Conservation (phyloP, 306 rosid species). For the Inga oerstediana region DNA sequence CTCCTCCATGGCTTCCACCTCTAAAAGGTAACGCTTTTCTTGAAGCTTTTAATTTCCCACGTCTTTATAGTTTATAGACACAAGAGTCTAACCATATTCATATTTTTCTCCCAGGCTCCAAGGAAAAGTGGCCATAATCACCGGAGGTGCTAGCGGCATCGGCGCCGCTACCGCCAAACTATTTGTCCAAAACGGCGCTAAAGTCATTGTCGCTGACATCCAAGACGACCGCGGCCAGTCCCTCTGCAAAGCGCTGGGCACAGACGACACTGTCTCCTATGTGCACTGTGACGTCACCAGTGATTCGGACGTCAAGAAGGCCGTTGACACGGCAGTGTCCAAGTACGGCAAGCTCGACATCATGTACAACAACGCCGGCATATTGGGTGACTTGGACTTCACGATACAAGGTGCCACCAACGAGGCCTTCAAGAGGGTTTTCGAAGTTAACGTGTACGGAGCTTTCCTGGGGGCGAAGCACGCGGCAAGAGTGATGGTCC, state of each 20-base stretch:
- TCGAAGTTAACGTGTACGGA: constrained; percentile 64
- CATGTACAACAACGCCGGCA: constrained; percentile 76
- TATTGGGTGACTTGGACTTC: constrained; percentile 25
- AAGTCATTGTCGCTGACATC: constrained; percentile 64
- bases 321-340: constrained; percentile 51
- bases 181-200: constrained; percentile 64
- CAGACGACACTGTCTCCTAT: constrained; percentile 27
- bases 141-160: constrained; percentile 79
- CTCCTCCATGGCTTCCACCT: not conserved
- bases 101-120: constrained; percentile 24
- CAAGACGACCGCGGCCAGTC: constrained; percentile 63
- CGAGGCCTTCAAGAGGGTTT: constrained; percentile 55
- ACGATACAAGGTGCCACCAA: constrained; percentile 17
- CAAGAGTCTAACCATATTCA: not conserved
- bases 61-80: not conserved
- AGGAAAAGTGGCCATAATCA: constrained; percentile 76
- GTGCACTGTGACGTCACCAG: constrained; percentile 63
- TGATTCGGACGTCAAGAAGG: constrained; percentile 52
- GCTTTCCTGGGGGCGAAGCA: constrained; percentile 73
- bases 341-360: constrained; percentile 64
- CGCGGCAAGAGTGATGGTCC: constrained; percentile 65
- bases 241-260: constrained; percentile 45
- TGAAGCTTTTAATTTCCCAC: not conserved
- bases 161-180: constrained; percentile 67
- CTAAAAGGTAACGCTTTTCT: not conserved